Base-by-base conservation (phyloP, 2,329 filamentous ascomycete genomes). In the Diaporthe ilicicola region DNA sequence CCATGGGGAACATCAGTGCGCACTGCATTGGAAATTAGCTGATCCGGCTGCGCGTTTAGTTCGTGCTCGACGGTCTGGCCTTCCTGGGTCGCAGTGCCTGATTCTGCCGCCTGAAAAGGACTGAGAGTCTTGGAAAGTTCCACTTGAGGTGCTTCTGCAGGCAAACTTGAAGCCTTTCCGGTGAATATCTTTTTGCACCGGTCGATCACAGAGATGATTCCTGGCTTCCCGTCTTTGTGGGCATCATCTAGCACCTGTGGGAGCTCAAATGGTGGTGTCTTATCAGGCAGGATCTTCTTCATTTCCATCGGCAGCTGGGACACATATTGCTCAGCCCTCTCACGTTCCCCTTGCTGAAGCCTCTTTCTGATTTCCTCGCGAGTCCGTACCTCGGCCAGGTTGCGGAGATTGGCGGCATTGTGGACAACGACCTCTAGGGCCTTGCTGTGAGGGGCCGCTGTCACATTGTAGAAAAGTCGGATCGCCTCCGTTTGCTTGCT, bases 391-490 rank as follows among this genome's bases (percentile, higher is more conserved):
- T 73, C 71, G 55, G 64, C 69, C 17, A 71, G 51, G 24, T 73
- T 73, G 27, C 71, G 71, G 27, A 73, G 64, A 10, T 59, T 50
- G 29, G 71, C 71, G 17, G 37, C 64, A 34, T 70, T 70, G 53
- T 68, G 71, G n/a, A 54, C 37, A 44, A 71, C 15, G 29, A 73
- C 48, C 2, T 65, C n/a, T 3, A 53, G 44, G 5, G 54, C 24
- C 15, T 53, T 66, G n/a, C 71, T 70, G 19, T 22, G 22, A 24
- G 42, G 48, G 3, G 13, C 15, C 32, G 8, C 17, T 50, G 15
- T 6, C 22, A 73, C 15, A 4, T 61, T 27, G 39, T 73, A 73
- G 19, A 73, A 73, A 10, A 53, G 56, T 2, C 27, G 19, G 19
- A 73, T 46, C 17, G 67, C 69, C 4, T 73, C 50, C 6, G 69